A percentile compares a stretch with the other conserved stretches of the same genome.
Evolutionary conservation across 2,329 filamentous ascomycete species (phyloP).

Genomic region (Penicillium sp.): DNA sequence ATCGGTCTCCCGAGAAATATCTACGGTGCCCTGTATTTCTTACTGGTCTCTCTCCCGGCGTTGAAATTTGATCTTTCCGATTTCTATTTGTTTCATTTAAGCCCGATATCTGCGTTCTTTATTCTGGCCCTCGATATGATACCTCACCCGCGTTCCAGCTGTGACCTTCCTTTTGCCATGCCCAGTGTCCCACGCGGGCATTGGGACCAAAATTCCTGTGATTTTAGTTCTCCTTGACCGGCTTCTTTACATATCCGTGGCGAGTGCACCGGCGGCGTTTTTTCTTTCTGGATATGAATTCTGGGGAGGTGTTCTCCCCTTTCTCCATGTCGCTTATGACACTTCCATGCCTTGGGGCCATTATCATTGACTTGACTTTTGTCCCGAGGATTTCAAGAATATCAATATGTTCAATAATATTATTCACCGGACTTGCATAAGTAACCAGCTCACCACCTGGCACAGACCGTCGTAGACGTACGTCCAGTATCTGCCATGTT

Average conservation of each 20-base stretch:
- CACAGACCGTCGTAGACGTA: too few species aligned
- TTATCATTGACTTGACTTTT: too few species aligned
- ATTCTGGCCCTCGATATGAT: constrained; percentile 30
- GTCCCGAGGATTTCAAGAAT: too few species aligned
- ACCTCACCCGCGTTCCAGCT: constrained; percentile 27
- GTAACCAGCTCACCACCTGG: too few species aligned
- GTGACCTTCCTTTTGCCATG: constrained; percentile 15
- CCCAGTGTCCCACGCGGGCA: neutral
- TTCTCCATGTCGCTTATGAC: constrained; percentile 22
- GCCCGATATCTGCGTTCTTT: constrained; percentile 19
- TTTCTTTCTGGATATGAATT: constrained; percentile 19
- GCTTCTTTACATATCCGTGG: constrained; percentile 19
- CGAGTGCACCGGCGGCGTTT: constrained; percentile 26
- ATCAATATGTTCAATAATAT: too few species aligned
- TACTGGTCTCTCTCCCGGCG: constrained; percentile 12
- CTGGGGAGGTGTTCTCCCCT: constrained; percentile 12
- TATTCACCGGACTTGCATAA: too few species aligned
- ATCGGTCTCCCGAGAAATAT: constrained; percentile 4
- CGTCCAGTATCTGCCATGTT: too few species aligned
- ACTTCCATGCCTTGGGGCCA: constrained; percentile 13
- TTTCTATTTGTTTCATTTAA: constrained; percentile 26
- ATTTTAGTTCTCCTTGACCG: constrained; percentile 20
- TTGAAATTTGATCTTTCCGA: constrained; percentile 12
- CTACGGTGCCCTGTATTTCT: constrained; percentile 11
- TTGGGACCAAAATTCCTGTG: constrained; percentile 19